These are phyloP conservation scores for Talaromyces sp. DNA, from an alignment of 2,329 filamentous ascomycete genomes.

Conservation along the genomic window DNA sequence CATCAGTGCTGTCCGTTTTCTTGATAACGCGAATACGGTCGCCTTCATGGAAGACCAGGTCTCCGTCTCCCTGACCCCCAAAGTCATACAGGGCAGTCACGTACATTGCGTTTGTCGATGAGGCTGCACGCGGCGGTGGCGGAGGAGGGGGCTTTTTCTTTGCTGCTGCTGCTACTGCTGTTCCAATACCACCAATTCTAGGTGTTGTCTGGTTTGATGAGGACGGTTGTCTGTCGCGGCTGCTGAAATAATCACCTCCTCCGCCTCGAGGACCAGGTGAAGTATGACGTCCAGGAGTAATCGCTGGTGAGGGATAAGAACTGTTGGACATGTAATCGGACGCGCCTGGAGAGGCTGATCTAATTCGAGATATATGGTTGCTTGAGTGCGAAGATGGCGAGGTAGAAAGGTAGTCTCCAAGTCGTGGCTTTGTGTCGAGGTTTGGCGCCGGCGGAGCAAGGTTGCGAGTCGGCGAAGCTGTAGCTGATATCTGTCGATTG, in stretches of 20 bases:
- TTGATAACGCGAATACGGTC: slow-evolving; percentile 72
- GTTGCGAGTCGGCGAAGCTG: slow-evolving; percentile 19
- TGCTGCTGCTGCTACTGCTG: slow-evolving; percentile 8
- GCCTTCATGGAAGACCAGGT: slow-evolving; percentile 70
- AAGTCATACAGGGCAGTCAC: slow-evolving; percentile 74
- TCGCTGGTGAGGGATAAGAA: slow-evolving; percentile 17
- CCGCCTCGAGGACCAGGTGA: slow-evolving; percentile 34
- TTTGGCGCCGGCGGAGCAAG: slow-evolving; percentile 23
- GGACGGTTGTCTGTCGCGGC: slow-evolving; percentile 34
- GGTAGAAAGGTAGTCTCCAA: slow-evolving; percentile 16
- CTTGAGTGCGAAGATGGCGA: slow-evolving; percentile 20
- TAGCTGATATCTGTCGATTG: slow-evolving; percentile 20
- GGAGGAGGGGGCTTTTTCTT: slow-evolving; percentile 71
- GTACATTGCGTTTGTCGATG: slow-evolving; percentile 49
- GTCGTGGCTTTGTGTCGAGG: slow-evolving; percentile 21
- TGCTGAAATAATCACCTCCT: slow-evolving; percentile 37
- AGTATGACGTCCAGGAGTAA: slow-evolving; percentile 24
- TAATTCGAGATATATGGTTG: slow-evolving; percentile 17
- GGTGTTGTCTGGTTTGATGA: slow-evolving; percentile 23
- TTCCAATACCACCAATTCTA: slow-evolving; percentile 22
- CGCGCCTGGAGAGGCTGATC: slow-evolving; percentile 22
- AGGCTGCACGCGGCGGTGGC: slow-evolving; percentile 61
- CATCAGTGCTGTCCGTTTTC: slow-evolving; percentile 72
- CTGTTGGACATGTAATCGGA: slow-evolving; percentile 8
- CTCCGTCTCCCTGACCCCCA: slow-evolving; percentile 61